A percentile compares a stretch with the other conserved stretches of the same genome.
These are phyloP conservation scores for Abrus pulchellus DNA, from an alignment of 306 rosid species.

Conservation along the genomic window DNA sequence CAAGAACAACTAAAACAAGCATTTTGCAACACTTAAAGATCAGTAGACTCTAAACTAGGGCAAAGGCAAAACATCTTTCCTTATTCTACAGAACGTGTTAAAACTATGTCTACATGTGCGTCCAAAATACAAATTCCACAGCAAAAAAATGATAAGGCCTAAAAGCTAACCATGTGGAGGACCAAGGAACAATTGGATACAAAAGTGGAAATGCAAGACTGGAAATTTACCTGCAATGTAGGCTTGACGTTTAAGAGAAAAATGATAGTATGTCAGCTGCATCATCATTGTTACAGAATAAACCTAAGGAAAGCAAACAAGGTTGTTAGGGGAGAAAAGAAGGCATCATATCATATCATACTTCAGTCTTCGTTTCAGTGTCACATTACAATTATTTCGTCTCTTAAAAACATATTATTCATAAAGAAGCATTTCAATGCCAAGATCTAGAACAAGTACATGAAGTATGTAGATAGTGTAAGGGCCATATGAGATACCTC, in stretches of 20 bases:
- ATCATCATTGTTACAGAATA: conserved; percentile 82
- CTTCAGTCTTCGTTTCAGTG: background rate
- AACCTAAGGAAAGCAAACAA: conserved; percentile 54
- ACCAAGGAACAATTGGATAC: background rate
- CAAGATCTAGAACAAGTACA: background rate
- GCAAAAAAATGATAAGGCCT: background rate
- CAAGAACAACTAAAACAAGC: background rate
- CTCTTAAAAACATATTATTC: background rate
- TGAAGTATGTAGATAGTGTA: background rate
- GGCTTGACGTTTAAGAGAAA: conserved; percentile 75
- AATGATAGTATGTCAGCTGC: conserved; percentile 70
- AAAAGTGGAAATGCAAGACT: background rate
- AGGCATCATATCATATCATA: background rate
- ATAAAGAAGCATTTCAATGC: background rate
- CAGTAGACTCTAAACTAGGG: background rate
- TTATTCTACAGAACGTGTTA: background rate
- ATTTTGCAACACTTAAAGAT: background rate
- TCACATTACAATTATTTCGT: background rate
- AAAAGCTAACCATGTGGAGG: background rate
- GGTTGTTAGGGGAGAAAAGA: conserved; percentile 7
- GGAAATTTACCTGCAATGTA: conserved; percentile 64
- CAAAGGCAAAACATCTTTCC: background rate
- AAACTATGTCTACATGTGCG: background rate
- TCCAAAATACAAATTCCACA: background rate
- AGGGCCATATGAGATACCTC: conserved; percentile 51